A percentile compares a stretch with the other conserved stretches of the same genome.
These are phyloP conservation scores for Hypoxylon sp. DNA, from an alignment of 2,329 filamentous ascomycete species.

Conservation along the genomic window DNA sequence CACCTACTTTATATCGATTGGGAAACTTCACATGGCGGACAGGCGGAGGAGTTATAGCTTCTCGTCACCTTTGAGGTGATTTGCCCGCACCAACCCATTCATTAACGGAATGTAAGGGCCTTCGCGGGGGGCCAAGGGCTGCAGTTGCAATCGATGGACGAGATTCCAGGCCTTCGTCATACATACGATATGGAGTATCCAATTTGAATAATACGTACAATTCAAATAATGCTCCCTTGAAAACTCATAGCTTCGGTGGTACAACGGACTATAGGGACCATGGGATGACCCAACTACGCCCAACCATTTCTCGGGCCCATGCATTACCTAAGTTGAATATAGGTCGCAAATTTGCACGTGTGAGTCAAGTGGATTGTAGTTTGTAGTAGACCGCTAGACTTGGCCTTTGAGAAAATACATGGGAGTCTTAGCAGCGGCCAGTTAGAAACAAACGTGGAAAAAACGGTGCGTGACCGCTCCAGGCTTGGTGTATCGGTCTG, in stretches of 20 bases:
- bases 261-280: constrained; percentile 13
- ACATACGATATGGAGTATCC: neutral
- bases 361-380: constrained; percentile 14
- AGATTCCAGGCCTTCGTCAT: constrained; percentile 28
- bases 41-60: constrained; percentile 42
- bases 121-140: constrained; percentile 25
- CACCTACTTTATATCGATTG: constrained; percentile 36
- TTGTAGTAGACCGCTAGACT: constrained; percentile 37
- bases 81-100: constrained; percentile 22
- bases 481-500: constrained; percentile 37
- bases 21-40: constrained; percentile 46
- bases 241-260: constrained; percentile 12
- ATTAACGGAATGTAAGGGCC: constrained; percentile 19
- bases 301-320: constrained; percentile 11
- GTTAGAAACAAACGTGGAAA: constrained; percentile 23
- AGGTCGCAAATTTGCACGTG: neutral
- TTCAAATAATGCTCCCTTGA: neutral
- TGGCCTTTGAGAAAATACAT: constrained; percentile 23
- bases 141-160: constrained; percentile 21
- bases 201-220: constrained; percentile 1
- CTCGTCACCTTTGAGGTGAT: constrained; percentile 20
- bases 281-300: constrained; percentile 9
- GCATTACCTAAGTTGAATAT: constrained; percentile 1
- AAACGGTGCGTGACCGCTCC: constrained; percentile 40
- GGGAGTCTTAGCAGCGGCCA: constrained; percentile 11